Evolutionary conservation across 2,329 filamentous ascomycete species (phyloP).

Genomic region (Fusarium papillatum): DNA sequence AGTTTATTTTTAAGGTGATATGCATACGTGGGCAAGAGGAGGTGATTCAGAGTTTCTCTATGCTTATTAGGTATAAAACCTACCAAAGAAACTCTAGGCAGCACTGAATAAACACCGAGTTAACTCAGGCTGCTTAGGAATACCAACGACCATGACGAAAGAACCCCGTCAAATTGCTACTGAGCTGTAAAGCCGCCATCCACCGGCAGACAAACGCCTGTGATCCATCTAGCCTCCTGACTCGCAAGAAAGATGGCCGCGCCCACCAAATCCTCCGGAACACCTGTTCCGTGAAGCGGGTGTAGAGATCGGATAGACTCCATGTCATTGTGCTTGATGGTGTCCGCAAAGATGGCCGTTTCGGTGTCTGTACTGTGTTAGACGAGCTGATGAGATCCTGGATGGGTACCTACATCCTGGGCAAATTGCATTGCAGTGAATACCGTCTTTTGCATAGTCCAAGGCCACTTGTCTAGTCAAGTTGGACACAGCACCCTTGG

Average conservation of each 20-base stretch:
- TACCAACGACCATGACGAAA: too few relatives aligned
- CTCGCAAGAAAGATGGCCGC: conserved; percentile 55
- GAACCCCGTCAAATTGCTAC: not conserved
- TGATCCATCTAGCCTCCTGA: conserved; percentile 57
- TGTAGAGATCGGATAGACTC: conserved; percentile 35
- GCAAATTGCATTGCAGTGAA: conserved; percentile 67
- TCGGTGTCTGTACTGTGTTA: conserved; percentile 31
- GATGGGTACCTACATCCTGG: conserved; percentile 56
- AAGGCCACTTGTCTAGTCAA: conserved; percentile 62
- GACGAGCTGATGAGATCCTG: not conserved
- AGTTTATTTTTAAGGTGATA: too few relatives aligned
- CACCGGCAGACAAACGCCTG: conserved; percentile 53
- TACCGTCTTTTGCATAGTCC: conserved; percentile 61
- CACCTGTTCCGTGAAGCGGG: conserved; percentile 45
- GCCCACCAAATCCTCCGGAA: conserved; percentile 45
- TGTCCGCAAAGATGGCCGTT: conserved; percentile 46
- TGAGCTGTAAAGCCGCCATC: conserved; percentile 56
- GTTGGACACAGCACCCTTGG: conserved; percentile 64
- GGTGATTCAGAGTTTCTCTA: too few relatives aligned
- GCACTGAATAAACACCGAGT: too few relatives aligned
- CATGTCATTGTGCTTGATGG: conserved; percentile 22
- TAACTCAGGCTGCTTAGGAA: too few relatives aligned
- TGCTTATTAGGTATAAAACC: too few relatives aligned
- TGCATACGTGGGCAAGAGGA: too few relatives aligned
- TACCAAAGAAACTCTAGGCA: too few relatives aligned